Conservation (phyloP, 2,329 filamentous ascomycete species). For the Xylaria sp. region DNA sequence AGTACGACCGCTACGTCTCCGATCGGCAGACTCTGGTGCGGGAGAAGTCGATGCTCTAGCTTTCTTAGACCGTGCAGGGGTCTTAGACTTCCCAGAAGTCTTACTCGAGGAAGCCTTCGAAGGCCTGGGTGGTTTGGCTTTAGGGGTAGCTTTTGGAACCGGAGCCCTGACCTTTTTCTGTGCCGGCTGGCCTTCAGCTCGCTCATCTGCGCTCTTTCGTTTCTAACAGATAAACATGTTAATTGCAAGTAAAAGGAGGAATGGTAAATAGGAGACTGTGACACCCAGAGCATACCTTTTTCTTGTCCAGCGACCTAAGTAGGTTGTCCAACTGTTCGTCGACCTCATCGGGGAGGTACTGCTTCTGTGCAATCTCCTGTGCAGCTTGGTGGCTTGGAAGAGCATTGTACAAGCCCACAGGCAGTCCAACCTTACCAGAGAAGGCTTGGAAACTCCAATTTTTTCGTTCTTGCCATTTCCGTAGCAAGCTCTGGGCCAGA, state of each 20-base stretch:
- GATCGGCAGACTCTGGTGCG: slow-evolving; percentile 56
- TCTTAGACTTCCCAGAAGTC: slow-evolving; percentile 45
- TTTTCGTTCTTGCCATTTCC: slow-evolving; percentile 86
- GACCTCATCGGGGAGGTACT: slow-evolving; percentile 81
- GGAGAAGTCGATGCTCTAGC: slow-evolving; percentile 48
- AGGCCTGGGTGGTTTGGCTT: slow-evolving; percentile 51
- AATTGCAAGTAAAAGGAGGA: slow-evolving; percentile 21
- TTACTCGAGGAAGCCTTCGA: slow-evolving; percentile 46
- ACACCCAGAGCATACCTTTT: slow-evolving; percentile 65
- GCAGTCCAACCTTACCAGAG: slow-evolving; percentile 82
- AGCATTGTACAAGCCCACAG: slow-evolving; percentile 79
- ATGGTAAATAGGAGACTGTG: not conserved
- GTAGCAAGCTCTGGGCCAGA: slow-evolving; percentile 82
- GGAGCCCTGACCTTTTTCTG: slow-evolving; percentile 54
- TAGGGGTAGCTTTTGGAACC: slow-evolving; percentile 50
- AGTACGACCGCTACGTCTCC: slow-evolving; percentile 67
- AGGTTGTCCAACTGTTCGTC: slow-evolving; percentile 80
- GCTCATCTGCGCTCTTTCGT: slow-evolving; percentile 66
- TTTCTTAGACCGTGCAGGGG: slow-evolving; percentile 47
- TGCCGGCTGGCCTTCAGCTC: slow-evolving; percentile 57
- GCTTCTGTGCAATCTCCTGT: slow-evolving; percentile 86
- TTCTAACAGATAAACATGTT: slow-evolving; percentile 59
- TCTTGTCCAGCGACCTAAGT: slow-evolving; percentile 73
- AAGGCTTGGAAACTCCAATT: slow-evolving; percentile 88
- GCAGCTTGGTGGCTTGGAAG: slow-evolving; percentile 82